These are phyloP conservation scores for Ophiostoma triangulosporum DNA, from an alignment of 2,329 filamentous ascomycete genomes.

Conservation along the genomic window DNA sequence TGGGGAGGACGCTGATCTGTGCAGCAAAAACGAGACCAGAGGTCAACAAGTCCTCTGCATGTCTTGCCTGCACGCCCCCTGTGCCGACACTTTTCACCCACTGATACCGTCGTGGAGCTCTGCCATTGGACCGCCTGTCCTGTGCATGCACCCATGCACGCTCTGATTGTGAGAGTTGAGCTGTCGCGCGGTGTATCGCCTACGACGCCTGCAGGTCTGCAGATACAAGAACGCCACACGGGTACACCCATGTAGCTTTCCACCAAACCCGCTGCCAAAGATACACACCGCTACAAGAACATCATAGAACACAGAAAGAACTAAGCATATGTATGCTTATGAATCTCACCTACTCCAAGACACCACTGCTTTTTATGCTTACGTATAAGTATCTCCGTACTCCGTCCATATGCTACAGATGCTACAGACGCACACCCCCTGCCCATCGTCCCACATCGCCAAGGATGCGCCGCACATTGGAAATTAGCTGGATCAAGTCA, in stretches of 20 bases:
- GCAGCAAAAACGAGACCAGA: not conserved
- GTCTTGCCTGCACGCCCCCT: conserved; percentile 3
- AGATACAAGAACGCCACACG: not conserved
- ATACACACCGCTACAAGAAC: not conserved
- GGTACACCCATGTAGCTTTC: not conserved
- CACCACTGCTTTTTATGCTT: too few species aligned
- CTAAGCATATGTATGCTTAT: too few species aligned
- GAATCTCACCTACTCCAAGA: too few species aligned
- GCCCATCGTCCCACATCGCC: conserved; percentile 1
- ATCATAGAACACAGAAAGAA: too few species aligned
- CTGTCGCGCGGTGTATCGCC: not conserved
- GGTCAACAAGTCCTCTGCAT: too few species aligned
- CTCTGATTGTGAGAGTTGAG: not conserved
- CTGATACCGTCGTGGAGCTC: conserved; percentile 10
- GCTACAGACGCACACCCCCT: not conserved
- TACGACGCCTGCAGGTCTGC: too few species aligned
- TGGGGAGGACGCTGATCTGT: not conserved
- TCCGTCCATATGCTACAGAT: too few species aligned
- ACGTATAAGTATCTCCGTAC: too few species aligned
- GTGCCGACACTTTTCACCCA: not conserved
- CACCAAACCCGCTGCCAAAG: not conserved
- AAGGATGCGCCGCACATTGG: conserved; percentile 5
- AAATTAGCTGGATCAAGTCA: conserved; percentile 8
- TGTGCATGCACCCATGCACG: conserved; percentile 4
- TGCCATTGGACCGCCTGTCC: conserved; percentile 8